Evolutionary conservation across 1,284 basidiomycete genomes (phyloP).

Genomic region (Erythrobasidium hasegawianum): DNA sequence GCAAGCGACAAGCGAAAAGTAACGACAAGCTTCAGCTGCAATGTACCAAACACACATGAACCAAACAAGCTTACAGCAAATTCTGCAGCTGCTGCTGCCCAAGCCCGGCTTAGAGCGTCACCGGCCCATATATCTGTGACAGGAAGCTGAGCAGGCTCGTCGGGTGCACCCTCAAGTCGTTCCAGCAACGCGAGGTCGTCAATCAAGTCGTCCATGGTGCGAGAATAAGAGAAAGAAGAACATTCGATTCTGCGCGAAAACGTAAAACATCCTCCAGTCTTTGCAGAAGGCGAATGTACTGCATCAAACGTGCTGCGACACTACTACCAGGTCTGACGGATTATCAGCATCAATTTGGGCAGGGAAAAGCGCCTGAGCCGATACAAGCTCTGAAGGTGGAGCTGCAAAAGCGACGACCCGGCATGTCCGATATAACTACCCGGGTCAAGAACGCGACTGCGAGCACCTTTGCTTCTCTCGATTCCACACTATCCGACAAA

Average conservation of each 20-base stretch:
- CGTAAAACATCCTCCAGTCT: not conserved
- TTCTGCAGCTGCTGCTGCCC: conserved; percentile 18
- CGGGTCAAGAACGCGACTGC: not conserved
- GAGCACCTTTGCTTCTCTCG: not conserved
- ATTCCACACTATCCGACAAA: not conserved
- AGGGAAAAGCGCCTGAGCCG: too few species aligned
- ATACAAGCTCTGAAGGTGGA: too few species aligned
- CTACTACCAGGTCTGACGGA: not conserved
- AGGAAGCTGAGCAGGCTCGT: not conserved
- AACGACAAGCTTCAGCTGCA: not conserved
- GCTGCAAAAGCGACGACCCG: not conserved
- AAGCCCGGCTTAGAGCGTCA: conserved; percentile 9
- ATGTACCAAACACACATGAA: not conserved
- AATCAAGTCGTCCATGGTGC: not conserved
- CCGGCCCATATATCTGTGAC: conserved; percentile 8
- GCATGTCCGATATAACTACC: not conserved
- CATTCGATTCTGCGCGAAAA: not conserved
- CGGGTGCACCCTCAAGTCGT: not conserved
- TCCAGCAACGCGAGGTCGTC: conserved; percentile 8
- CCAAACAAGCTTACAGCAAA: conserved; percentile 7
- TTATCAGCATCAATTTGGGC: not conserved
- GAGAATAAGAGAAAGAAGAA: not conserved
- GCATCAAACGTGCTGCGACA: not conserved
- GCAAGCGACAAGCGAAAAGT: not conserved
- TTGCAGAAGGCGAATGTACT: not conserved